Conservation (phyloP, 495 filamentous ascomycete species). For the Cudoniella acicularis region DNA sequence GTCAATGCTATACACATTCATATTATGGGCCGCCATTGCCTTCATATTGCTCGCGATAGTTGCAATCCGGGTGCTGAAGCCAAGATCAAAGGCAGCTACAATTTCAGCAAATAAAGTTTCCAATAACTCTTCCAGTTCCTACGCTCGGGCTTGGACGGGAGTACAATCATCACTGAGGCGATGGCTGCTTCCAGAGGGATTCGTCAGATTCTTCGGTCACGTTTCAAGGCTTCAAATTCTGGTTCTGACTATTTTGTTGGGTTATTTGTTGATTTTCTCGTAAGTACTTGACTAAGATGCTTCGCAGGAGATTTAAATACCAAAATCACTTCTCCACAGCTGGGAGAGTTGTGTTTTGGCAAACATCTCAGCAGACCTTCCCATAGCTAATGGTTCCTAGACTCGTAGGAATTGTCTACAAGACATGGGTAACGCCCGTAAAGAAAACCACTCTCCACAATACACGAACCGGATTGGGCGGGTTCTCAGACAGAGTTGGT, state of each 20-base stretch:
- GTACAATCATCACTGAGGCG: slow-evolving; percentile 4
- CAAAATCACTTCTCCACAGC: too few species aligned
- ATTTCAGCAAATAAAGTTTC: neutral
- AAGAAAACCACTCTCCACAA: slow-evolving; percentile 45
- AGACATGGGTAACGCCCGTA: slow-evolving; percentile 57
- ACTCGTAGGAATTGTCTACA: slow-evolving; percentile 54
- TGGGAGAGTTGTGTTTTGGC: too few species aligned
- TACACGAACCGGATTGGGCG: slow-evolving; percentile 54
- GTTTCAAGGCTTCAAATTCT: slow-evolving; percentile 44
- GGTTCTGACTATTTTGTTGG: slow-evolving; percentile 43
- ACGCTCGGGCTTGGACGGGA: neutral
- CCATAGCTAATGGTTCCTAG: slow-evolving; percentile 16
- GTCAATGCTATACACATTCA: slow-evolving; percentile 57
- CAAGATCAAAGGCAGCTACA: neutral
- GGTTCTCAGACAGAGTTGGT: slow-evolving; percentile 60
- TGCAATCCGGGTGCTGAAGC: neutral
- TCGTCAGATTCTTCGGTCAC: slow-evolving; percentile 19
- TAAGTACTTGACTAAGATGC: too few species aligned
- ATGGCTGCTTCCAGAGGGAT: slow-evolving; percentile 18
- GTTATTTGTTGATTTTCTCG: slow-evolving; percentile 57
- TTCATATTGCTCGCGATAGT: slow-evolving; percentile 34
- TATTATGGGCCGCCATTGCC: slow-evolving; percentile 55
- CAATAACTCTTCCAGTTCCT: neutral
- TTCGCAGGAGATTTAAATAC: too few species aligned
- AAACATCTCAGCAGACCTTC: too few species aligned